A percentile compares a stretch with the other conserved stretches of the same genome.
phyloP scores from a whole-genome alignment of 257 asterid species.

The Gentiana macrophylla region DNA sequence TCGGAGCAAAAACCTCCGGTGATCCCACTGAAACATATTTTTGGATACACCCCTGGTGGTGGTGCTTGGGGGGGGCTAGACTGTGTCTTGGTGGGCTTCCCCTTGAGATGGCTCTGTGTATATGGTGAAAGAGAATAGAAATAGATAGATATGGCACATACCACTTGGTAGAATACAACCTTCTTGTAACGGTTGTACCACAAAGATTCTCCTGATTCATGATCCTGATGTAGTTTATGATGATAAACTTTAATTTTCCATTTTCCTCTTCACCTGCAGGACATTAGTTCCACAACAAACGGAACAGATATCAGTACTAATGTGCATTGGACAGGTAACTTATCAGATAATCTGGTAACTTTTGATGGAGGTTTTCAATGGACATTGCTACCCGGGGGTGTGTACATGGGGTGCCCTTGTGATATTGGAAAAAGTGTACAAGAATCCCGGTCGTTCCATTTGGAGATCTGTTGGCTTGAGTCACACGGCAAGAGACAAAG shows the following conservation, averaged over 20 bases:
- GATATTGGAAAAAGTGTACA: constrained; percentile 66
- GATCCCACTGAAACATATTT: too few relatives aligned
- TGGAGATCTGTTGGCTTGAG: constrained; percentile 87
- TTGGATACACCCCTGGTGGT: too few relatives aligned
- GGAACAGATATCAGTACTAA: constrained; percentile 50
- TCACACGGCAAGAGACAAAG: constrained; percentile 72
- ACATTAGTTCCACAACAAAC: constrained; percentile 39
- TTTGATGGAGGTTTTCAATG: constrained; percentile 69
- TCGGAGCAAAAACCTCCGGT: too few relatives aligned
- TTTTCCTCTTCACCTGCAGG: constrained; percentile 28
- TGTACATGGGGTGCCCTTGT: constrained; percentile 85
- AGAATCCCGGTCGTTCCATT: constrained; percentile 74
- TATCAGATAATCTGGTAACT: constrained; percentile 42
- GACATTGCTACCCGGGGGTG: constrained; percentile 69
- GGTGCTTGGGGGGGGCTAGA: too few relatives aligned
- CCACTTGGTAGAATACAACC: too few relatives aligned
- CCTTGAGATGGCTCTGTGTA: too few relatives aligned
- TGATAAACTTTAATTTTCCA: not conserved
- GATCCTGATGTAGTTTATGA: too few relatives aligned
- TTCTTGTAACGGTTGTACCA: too few relatives aligned
- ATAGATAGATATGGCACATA: too few relatives aligned
- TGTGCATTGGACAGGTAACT: constrained; percentile 76
- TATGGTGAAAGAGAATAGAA: too few relatives aligned
- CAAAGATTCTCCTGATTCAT: too few relatives aligned
- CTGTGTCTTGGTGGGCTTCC: too few relatives aligned